phyloP scores from a whole-genome alignment of 2,329 filamentous ascomycete genomes.

The Penicillium thymicola region DNA sequence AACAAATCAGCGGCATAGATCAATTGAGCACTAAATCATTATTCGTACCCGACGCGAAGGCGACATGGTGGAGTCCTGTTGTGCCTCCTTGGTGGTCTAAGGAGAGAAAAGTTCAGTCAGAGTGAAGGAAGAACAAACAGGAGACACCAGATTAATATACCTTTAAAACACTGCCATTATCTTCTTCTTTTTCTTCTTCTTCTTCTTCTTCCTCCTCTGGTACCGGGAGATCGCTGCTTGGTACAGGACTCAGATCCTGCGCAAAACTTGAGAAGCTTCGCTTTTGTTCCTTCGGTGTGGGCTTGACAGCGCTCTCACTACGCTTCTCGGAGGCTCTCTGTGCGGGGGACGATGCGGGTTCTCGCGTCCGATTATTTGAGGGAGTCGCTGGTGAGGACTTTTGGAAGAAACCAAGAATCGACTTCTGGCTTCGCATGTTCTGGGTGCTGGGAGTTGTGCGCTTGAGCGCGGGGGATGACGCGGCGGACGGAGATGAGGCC shows the following conservation, averaged over 20 bases:
- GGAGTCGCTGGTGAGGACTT: conserved; percentile 52
- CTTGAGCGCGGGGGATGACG: conserved; percentile 37
- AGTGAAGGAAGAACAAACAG: not conserved
- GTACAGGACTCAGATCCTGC: conserved; percentile 65
- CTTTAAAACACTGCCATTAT: conserved; percentile 33
- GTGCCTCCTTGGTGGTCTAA: conserved; percentile 45
- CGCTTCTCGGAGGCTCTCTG: conserved; percentile 34
- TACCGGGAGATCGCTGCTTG: conserved; percentile 73
- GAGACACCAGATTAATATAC: conserved; percentile 25
- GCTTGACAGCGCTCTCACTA: conserved; percentile 28
- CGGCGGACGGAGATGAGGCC: conserved; percentile 36
- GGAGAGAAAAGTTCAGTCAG: conserved; percentile 18
- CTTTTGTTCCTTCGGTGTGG: conserved; percentile 47
- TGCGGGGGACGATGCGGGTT: conserved; percentile 38
- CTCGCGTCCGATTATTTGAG: conserved; percentile 27
- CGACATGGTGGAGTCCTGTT: conserved; percentile 56
- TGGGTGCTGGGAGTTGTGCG: conserved; percentile 41
- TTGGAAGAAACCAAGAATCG: conserved; percentile 77
- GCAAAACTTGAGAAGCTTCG: conserved; percentile 39
- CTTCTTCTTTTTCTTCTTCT: too few relatives aligned
- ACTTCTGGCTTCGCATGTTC: conserved; percentile 61
- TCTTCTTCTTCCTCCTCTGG: conserved; percentile 64
- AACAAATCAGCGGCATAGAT: not conserved
- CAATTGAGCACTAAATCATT: not conserved
- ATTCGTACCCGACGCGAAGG: conserved; percentile 71